These are phyloP conservation scores for Lignosus rhinocerotis DNA, from an alignment of 1,284 basidiomycete genomes.

Conservation along the genomic window DNA sequence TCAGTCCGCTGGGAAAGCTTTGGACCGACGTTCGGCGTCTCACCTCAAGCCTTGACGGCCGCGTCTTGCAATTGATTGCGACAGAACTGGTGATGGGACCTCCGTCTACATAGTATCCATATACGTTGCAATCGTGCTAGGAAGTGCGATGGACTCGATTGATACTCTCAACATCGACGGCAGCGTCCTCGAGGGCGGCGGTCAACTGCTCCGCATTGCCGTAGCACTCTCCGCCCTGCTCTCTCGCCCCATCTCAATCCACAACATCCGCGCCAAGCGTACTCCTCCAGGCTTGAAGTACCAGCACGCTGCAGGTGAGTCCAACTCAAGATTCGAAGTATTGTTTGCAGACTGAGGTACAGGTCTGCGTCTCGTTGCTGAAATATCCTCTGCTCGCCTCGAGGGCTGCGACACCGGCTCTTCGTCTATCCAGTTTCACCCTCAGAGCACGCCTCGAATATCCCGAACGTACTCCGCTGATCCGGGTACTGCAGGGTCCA, in stretches of 20 bases:
- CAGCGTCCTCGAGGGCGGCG: slow-evolving; percentile 59
- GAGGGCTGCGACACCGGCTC: slow-evolving; percentile 55
- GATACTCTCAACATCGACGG: slow-evolving; percentile 39
- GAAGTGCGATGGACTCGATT: slow-evolving; percentile 2
- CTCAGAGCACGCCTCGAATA: slow-evolving; percentile 34
- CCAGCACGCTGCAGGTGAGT: slow-evolving; percentile 67
- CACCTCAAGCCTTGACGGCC: no score
- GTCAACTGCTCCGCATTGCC: slow-evolving; percentile 69
- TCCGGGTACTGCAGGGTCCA: slow-evolving; percentile 68
- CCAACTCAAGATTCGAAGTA: neutral
- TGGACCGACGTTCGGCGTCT: no score
- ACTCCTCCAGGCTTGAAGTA: slow-evolving; percentile 61
- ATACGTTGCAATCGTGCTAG: neutral
- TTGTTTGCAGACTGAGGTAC: neutral
- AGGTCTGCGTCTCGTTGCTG: slow-evolving; percentile 65
- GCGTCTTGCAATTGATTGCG: no score
- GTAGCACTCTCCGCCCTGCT: slow-evolving; percentile 62
- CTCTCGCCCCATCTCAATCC: slow-evolving; percentile 53
- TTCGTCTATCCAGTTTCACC: slow-evolving; percentile 49
- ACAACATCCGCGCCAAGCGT: slow-evolving; percentile 58
- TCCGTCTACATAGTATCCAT: neutral
- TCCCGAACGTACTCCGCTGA: slow-evolving; percentile 56
- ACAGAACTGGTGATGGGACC: no score
- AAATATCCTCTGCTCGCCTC: slow-evolving; percentile 54
- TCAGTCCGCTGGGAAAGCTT: no score